A percentile compares a stretch with the other conserved stretches of the same genome.
phyloP scores from a whole-genome alignment of 495 filamentous ascomycete genomes.

The Daldinia loculata region DNA sequence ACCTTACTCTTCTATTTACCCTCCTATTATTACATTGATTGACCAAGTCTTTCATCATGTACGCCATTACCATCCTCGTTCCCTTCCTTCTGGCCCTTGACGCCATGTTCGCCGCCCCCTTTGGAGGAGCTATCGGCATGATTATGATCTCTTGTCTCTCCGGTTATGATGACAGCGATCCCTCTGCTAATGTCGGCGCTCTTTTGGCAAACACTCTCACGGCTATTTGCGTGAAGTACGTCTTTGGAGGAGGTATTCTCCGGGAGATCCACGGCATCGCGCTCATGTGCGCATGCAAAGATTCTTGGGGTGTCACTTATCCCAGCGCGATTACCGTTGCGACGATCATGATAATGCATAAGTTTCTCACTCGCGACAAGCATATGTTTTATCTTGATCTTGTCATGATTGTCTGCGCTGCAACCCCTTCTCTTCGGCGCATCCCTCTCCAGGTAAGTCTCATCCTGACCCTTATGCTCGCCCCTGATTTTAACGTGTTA shows the following conservation, averaged over 20 bases:
- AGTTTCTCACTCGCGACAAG: background rate
- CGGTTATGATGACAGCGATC: background rate
- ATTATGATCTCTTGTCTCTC: conserved; percentile 9
- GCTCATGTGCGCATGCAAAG: conserved; percentile 10
- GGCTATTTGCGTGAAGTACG: background rate
- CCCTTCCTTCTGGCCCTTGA: conserved; percentile 23
- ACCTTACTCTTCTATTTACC: background rate
- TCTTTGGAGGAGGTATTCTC: background rate
- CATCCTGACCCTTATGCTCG: background rate
- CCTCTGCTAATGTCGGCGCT: background rate
- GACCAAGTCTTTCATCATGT: conserved; percentile 12
- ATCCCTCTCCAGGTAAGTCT: background rate
- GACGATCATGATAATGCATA: background rate
- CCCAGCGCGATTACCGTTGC: background rate
- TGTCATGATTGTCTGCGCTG: background rate
- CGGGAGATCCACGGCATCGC: conserved; percentile 5
- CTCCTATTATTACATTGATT: background rate
- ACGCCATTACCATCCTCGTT: conserved; percentile 12
- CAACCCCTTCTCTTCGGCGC: background rate
- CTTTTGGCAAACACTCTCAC: background rate
- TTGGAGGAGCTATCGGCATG: conserved; percentile 10
- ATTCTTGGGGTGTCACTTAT: background rate
- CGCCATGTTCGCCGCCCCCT: background rate
- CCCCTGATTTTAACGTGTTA: background rate
- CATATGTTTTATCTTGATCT: background rate